Conservation (phyloP, 2,329 filamentous ascomycete genomes). For the Apiospora kogelbergensis region DNA sequence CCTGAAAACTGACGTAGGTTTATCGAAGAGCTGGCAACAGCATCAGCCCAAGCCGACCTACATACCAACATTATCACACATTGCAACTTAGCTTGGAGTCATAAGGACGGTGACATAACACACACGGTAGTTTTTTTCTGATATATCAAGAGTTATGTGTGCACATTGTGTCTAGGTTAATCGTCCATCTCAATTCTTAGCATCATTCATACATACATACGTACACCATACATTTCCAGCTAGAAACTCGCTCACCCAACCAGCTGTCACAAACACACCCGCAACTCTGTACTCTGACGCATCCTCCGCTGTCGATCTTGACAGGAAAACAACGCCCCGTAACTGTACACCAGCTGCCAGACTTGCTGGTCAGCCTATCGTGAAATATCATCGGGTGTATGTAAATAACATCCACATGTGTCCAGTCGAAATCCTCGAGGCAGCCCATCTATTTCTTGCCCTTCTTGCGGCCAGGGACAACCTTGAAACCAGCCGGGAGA, state of each 20-base stretch:
- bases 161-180: not conserved
- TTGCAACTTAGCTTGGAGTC: too few relatives aligned
- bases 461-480: constrained; percentile 92
- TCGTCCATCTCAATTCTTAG: not conserved
- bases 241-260: not conserved
- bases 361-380: too few relatives aligned
- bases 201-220: constrained; percentile 4
- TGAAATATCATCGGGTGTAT: not conserved
- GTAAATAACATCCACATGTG: not conserved
- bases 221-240: not conserved
- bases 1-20: too few relatives aligned
- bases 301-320: not conserved
- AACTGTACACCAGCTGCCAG: too few relatives aligned
- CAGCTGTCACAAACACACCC: not conserved
- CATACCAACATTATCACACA: too few relatives aligned
- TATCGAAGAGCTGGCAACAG: too few relatives aligned
- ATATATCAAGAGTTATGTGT: too few relatives aligned
- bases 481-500: constrained; percentile 74
- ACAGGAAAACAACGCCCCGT: not conserved
- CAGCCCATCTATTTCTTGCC: constrained; percentile 61
- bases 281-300: not conserved
- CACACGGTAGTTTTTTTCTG: too few relatives aligned
- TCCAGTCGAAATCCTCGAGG: not conserved
- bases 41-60: too few relatives aligned
- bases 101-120: too few relatives aligned